Evolutionary conservation across 2,329 filamentous ascomycete genomes (phyloP).

Genomic region (Juglanconis sp.): DNA sequence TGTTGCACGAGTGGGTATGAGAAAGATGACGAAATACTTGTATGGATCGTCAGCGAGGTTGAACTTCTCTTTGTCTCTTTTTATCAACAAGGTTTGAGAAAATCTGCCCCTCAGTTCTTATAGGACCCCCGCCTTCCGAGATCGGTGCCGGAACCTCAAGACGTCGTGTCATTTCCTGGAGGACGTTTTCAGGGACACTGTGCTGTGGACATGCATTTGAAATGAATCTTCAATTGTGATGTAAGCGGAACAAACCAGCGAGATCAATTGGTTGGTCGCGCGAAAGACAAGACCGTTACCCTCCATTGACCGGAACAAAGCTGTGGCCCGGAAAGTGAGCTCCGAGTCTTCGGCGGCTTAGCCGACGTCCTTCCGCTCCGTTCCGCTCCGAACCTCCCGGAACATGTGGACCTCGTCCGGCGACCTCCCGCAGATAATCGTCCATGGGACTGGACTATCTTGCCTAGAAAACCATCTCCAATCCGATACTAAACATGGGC

Average conservation of each 20-base stretch:
- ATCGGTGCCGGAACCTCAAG: constrained; percentile 6
- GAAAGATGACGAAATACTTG: neutral
- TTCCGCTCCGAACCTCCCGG: neutral
- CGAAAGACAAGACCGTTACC: neutral
- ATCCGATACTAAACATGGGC: no score
- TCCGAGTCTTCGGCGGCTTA: neutral
- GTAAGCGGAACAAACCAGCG: no score
- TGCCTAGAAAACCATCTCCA: no score
- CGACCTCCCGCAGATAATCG: neutral
- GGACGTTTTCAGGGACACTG: neutral
- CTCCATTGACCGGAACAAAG: neutral
- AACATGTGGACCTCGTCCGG: neutral
- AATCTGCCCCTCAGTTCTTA: constrained; percentile 11
- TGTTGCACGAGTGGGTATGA: neutral
- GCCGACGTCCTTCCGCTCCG: neutral
- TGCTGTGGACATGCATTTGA: neutral
- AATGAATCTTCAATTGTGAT: neutral
- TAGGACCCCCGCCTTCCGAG: constrained; percentile 15
- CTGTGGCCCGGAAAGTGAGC: neutral
- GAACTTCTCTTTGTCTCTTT: neutral
- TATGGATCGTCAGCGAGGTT: neutral
- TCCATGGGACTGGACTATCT: no score
- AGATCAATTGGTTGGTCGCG: neutral
- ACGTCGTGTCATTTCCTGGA: neutral
- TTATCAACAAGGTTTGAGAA: neutral